Evolutionary conservation across 75 land plant species (phyloP).

Genomic region (Selaginella tamariscina): DNA sequence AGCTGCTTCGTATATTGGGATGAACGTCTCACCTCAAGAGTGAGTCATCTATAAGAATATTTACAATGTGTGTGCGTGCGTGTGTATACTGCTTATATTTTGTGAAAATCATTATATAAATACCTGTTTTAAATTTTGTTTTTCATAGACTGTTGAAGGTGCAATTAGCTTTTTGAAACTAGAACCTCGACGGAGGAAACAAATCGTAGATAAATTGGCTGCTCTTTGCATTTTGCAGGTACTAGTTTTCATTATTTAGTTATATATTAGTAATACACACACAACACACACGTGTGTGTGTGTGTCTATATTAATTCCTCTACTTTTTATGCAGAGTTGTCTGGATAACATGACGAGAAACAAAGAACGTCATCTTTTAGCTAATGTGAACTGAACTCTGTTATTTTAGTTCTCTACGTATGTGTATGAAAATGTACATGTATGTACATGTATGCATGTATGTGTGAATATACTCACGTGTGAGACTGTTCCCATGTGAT

Average conservation of each 20-base stretch:
- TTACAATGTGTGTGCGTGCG: too few species aligned
- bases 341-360: neutral
- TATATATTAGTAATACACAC: neutral
- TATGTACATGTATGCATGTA: too few species aligned
- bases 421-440: too few species aligned
- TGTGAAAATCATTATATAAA: neutral
- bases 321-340: neutral
- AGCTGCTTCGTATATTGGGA: conserved; percentile 64
- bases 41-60: too few species aligned
- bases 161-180: conserved; percentile 44
- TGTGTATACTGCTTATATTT: neutral
- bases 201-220: conserved; percentile 68
- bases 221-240: conserved; percentile 88
- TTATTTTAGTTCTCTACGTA: too few species aligned
- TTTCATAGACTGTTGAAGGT: conserved; percentile 50
- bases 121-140: neutral
- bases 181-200: conserved; percentile 39
- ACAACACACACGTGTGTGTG: too few species aligned
- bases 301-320: too few species aligned
- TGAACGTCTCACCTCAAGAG: conserved; percentile 68
- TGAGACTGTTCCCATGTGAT: too few species aligned
- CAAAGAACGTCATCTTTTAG: neutral
- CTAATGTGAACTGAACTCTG: too few species aligned
- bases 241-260: neutral
- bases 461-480: too few species aligned